Evolutionary conservation across 257 asterid species (phyloP).

Genomic region (Anisodus acutangulus): DNA sequence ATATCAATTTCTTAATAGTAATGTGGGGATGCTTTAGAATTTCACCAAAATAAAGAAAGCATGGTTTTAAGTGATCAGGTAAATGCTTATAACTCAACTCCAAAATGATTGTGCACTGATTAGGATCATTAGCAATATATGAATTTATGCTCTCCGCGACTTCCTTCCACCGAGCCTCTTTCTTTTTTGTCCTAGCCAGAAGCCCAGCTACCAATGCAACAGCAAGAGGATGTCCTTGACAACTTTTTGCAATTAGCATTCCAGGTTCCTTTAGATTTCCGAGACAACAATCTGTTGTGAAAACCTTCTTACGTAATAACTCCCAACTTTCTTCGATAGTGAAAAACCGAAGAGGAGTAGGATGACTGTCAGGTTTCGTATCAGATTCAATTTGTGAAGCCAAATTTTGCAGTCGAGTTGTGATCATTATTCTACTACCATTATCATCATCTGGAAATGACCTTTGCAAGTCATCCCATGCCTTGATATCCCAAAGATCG

Average conservation of each 20-base stretch:
- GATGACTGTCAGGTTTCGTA: neutral
- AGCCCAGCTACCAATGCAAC: constrained; percentile 31
- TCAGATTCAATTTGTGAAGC: constrained; percentile 18
- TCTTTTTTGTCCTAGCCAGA: neutral
- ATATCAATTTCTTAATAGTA: constrained; percentile 12
- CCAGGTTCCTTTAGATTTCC: constrained; percentile 1
- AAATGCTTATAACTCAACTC: constrained; percentile 25
- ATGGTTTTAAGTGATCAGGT: neutral
- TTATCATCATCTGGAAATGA: constrained; percentile 22
- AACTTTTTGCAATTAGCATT: constrained; percentile 13
- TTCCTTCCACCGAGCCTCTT: neutral
- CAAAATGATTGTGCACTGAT: neutral
- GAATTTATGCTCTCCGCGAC: constrained; percentile 23
- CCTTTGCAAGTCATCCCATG: constrained; percentile 24
- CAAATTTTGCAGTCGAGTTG: constrained; percentile 20
- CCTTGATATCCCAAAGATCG: constrained; percentile 6
- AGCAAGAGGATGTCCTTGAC: constrained; percentile 32
- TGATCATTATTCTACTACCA: constrained; percentile 28
- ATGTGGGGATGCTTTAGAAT: constrained; percentile 20
- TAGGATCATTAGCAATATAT: neutral
- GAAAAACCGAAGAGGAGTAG: constrained; percentile 19
- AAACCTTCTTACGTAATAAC: constrained; percentile 14
- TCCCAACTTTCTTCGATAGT: constrained; percentile 30
- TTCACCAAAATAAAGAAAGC: constrained; percentile 31
- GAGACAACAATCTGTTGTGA: constrained; percentile 18